phyloP scores from a whole-genome alignment of 2,329 filamentous ascomycete species.

The Ophiostoma sp. region DNA sequence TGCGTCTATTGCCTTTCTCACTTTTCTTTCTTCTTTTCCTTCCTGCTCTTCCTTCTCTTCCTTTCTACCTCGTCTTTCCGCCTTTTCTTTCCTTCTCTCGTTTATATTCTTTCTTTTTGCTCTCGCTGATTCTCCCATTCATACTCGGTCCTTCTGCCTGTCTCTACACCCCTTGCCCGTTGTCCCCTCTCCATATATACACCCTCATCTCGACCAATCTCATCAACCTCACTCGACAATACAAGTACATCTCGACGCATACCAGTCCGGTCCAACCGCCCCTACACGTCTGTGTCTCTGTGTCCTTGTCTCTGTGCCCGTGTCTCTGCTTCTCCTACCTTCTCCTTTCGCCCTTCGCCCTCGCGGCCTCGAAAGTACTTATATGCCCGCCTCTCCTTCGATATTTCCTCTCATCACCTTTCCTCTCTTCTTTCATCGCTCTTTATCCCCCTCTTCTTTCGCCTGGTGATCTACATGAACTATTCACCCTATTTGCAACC shows the following conservation, averaged over 20 bases:
- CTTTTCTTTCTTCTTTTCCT: not conserved
- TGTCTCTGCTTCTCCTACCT: not conserved
- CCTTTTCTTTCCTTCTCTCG: not conserved
- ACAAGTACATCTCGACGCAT: not conserved
- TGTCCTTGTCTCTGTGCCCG: not conserved
- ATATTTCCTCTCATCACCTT: no score
- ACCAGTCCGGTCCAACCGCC: not conserved
- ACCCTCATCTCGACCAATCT: not conserved
- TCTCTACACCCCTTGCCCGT: constrained; percentile 1
- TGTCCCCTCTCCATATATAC: not conserved
- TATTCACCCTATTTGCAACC: no score
- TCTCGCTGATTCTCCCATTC: not conserved
- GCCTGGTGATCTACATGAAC: no score
- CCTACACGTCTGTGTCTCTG: not conserved
- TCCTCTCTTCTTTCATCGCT: no score
- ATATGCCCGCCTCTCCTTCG: no score
- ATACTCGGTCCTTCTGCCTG: not conserved
- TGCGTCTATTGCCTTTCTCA: not conserved
- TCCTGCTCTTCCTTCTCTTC: not conserved
- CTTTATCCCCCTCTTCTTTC: no score
- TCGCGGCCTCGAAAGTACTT: no score
- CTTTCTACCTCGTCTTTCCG: not conserved
- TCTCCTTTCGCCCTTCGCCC: not conserved
- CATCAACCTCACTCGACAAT: not conserved
- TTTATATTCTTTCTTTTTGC: not conserved